Evolutionary conservation across 768 basidiomycete genomes (phyloP).

Genomic region (Phylloporus rhodoxanthus): DNA sequence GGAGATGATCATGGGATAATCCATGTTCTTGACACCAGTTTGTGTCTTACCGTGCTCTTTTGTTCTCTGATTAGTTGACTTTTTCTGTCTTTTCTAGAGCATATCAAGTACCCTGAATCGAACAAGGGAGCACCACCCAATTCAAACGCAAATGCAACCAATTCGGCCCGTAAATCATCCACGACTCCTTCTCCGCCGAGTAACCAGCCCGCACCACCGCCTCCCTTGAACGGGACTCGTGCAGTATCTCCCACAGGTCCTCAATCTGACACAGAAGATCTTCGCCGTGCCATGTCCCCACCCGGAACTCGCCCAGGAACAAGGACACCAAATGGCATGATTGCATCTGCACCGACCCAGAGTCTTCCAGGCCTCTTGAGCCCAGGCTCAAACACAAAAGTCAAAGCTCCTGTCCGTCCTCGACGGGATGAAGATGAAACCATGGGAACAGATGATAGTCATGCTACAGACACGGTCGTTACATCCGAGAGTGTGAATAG

Average conservation of each 20-base stretch:
- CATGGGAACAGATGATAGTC: slow-evolving; percentile 44
- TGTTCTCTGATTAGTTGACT: slow-evolving; percentile 2
- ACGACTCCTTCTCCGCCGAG: slow-evolving; percentile 31
- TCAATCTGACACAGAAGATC: slow-evolving; percentile 47
- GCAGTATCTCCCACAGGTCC: slow-evolving; percentile 60
- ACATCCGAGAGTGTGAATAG: slow-evolving; percentile 33
- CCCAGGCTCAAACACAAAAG: slow-evolving; percentile 37
- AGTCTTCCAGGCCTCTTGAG: slow-evolving; percentile 5
- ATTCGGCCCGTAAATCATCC: slow-evolving; percentile 45
- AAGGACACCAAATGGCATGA: slow-evolving; percentile 31
- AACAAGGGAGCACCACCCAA: slow-evolving; percentile 37
- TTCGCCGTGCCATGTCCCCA: slow-evolving; percentile 65
- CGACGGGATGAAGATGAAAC: slow-evolving; percentile 37
- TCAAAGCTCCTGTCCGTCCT: slow-evolving; percentile 48
- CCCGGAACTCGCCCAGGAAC: slow-evolving; percentile 39
- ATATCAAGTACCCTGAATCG: slow-evolving; percentile 89
- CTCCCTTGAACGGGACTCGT: slow-evolving; percentile 36
- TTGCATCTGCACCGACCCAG: slow-evolving; percentile 8
- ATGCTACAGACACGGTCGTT: slow-evolving; percentile 42
- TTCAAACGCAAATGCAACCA: slow-evolving; percentile 22
- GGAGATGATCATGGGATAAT: slow-evolving; percentile 75
- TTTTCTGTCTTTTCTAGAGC: slow-evolving; percentile 42
- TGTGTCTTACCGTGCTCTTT: slow-evolving; percentile 29
- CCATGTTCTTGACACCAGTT: slow-evolving; percentile 94
- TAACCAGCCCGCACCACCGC: slow-evolving; percentile 24